phyloP scores from a whole-genome alignment of 208 protist species.

The Blechomonas ayalai region DNA sequence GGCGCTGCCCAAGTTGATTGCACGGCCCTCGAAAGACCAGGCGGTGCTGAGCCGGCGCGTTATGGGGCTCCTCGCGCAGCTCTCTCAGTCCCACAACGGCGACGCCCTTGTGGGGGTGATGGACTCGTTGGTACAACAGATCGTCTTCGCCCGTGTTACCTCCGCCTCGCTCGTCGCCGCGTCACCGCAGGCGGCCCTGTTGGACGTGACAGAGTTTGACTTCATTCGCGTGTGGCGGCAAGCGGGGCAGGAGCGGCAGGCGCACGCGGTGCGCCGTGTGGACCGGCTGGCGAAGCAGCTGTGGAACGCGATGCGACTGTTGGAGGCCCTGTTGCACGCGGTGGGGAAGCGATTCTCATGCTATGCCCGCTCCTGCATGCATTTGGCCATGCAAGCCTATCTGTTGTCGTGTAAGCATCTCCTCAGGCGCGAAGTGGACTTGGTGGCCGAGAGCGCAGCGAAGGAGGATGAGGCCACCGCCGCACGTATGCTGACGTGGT shows the following conservation, averaged over 20 bases:
- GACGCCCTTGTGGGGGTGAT: conserved; percentile 51
- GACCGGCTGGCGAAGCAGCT: conserved; percentile 62
- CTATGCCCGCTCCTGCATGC: conserved; percentile 53
- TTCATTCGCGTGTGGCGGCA: conserved; percentile 5
- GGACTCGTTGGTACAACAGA: conserved; percentile 50
- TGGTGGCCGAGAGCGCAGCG: conserved; percentile 1
- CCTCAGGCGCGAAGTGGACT: conserved; percentile 24
- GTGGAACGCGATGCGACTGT: conserved; percentile 38
- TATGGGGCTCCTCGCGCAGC: conserved; percentile 61
- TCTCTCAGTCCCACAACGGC: conserved; percentile 9
- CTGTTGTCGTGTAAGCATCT: conserved; percentile 64
- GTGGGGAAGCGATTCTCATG: conserved; percentile 55
- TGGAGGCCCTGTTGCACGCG: conserved; percentile 57
- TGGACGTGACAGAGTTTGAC: conserved; percentile 2
- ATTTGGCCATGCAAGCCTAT: conserved; percentile 62
- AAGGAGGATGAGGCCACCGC: conserved; percentile 4
- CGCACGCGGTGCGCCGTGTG: conserved; percentile 25
- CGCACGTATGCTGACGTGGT: conserved; percentile 13
- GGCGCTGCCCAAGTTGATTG: conserved; percentile 71
- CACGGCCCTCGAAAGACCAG: conserved; percentile 66
- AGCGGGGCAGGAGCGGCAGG: conserved; percentile 4
- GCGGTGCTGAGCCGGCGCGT: conserved; percentile 71
- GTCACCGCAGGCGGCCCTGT: not conserved
- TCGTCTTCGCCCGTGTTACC: conserved; percentile 50
- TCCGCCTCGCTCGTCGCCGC: conserved; percentile 1